Evolutionary conservation across 2,329 filamentous ascomycete genomes (phyloP).

Genomic region (Cladosporium colombiae): DNA sequence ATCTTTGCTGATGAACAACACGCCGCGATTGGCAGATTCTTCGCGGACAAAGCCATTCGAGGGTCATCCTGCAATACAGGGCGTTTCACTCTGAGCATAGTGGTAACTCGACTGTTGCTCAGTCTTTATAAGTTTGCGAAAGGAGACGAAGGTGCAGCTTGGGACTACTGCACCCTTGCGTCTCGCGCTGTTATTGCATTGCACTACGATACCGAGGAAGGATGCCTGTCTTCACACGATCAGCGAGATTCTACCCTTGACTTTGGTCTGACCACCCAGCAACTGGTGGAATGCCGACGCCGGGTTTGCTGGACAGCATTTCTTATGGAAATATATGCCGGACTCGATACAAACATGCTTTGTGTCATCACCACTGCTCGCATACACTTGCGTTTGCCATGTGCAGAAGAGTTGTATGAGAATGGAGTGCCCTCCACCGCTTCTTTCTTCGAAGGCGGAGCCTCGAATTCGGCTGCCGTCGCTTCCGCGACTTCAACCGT

Average conservation of each 20-base stretch:
- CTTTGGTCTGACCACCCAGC: conserved; percentile 33
- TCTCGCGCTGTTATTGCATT: conserved; percentile 61
- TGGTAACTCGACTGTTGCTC: conserved; percentile 67
- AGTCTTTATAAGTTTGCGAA: conserved; percentile 66
- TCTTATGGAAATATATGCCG: conserved; percentile 67
- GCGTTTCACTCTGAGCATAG: conserved; percentile 61
- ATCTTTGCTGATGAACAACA: conserved; percentile 54
- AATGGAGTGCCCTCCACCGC: conserved; percentile 57
- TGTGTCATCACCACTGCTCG: conserved; percentile 64
- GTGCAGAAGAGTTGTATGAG: conserved; percentile 62
- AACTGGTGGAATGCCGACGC: conserved; percentile 65
- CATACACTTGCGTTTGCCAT: conserved; percentile 67
- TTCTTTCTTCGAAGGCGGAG: conserved; percentile 61
- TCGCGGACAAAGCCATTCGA: conserved; percentile 58
- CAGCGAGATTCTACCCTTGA: neutral
- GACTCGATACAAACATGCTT: conserved; percentile 52
- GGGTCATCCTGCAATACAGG: conserved; percentile 56
- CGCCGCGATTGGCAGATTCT: conserved; percentile 47
- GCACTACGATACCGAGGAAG: conserved; percentile 58
- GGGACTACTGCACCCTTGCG: conserved; percentile 64
- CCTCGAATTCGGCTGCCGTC: conserved; percentile 41
- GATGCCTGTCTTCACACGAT: conserved; percentile 29
- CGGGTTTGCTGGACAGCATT: conserved; percentile 73
- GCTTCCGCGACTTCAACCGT: conserved; percentile 42
- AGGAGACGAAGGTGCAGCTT: conserved; percentile 60